Evolutionary conservation across 805 yeast species (phyloP).

Genomic region (Starmera caribaea): DNA sequence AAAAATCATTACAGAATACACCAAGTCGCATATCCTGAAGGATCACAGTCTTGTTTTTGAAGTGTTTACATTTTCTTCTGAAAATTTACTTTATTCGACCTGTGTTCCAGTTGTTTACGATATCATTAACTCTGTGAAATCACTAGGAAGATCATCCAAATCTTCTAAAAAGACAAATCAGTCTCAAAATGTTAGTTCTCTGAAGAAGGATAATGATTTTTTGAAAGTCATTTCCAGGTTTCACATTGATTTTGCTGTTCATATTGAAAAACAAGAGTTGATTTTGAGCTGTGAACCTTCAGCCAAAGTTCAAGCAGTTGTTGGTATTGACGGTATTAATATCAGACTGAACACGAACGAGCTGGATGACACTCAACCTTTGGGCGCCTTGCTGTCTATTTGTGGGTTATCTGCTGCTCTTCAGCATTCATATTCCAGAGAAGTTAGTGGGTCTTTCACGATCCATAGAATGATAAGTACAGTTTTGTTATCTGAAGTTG

Average conservation of each 20-base stretch:
- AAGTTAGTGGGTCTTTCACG: slow-evolving; percentile 64
- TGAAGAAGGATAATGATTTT: slow-evolving; percentile 22
- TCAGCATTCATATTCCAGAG: slow-evolving; percentile 88
- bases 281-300: slow-evolving; percentile 86
- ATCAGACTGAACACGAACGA: slow-evolving; percentile 46
- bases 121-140: slow-evolving; percentile 38
- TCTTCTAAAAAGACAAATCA: slow-evolving; percentile 8
- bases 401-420: slow-evolving; percentile 58
- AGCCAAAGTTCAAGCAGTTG: slow-evolving; percentile 84
- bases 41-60: slow-evolving; percentile 42
- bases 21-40: slow-evolving; percentile 26
- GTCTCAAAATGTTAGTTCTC: slow-evolving; percentile 1
- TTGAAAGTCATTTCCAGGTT: slow-evolving; percentile 40
- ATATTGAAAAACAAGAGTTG: slow-evolving; percentile 64
- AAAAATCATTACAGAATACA: slow-evolving; percentile 44
- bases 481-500: slow-evolving; percentile 36
- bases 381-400: slow-evolving; percentile 38
- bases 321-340: slow-evolving; percentile 61
- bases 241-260: slow-evolving; percentile 53
- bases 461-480: slow-evolving; percentile 38
- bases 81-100: slow-evolving; percentile 57
- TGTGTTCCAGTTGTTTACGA: slow-evolving; percentile 75
- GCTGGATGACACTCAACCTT: slow-evolving; percentile 26
- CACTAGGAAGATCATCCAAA: slow-evolving; percentile 30
- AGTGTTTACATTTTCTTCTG: slow-evolving; percentile 56